phyloP scores from a whole-genome alignment of 2,329 filamentous ascomycete species.

The Cadophora sp. region DNA sequence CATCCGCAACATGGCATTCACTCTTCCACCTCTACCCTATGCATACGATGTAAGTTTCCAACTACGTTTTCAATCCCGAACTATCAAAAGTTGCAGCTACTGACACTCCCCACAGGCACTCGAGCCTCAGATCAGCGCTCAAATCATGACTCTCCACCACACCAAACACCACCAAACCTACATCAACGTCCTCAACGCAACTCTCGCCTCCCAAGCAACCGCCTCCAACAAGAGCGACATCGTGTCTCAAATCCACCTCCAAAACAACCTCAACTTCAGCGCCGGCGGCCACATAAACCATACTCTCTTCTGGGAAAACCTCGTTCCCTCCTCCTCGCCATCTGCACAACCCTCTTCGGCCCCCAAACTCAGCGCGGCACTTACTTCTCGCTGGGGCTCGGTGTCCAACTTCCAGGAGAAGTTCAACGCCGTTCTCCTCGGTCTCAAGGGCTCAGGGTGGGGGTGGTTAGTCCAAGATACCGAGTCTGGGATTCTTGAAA shows the following conservation, averaged over 20 bases:
- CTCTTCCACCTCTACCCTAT: conserved; percentile 71
- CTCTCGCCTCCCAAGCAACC: conserved; percentile 64
- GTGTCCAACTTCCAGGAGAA: conserved; percentile 69
- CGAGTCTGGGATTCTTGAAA: conserved; percentile 64
- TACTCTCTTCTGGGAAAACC: conserved; percentile 89
- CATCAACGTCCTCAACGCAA: conserved; percentile 76
- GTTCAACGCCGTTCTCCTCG: conserved; percentile 70
- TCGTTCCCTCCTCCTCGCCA: conserved; percentile 64
- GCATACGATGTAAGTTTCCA: conserved; percentile 43
- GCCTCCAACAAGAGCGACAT: conserved; percentile 65
- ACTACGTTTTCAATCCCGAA: not conserved
- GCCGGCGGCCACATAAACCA: conserved; percentile 95
- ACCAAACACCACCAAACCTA: conserved; percentile 82
- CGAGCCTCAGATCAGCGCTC: conserved; percentile 74
- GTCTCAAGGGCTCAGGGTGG: conserved; percentile 86
- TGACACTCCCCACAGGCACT: conserved; percentile 58
- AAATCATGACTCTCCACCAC: conserved; percentile 86
- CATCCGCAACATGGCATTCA: conserved; percentile 51
- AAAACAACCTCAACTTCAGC: conserved; percentile 81
- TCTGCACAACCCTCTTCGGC: conserved; percentile 63
- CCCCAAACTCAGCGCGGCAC: conserved; percentile 64
- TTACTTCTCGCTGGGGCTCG: conserved; percentile 72
- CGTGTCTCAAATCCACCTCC: conserved; percentile 69
- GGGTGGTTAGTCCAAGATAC: conserved; percentile 80
- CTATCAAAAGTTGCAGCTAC: not conserved